phyloP scores from a whole-genome alignment of 441 rosid genomes.

The Populus hybrid region DNA sequence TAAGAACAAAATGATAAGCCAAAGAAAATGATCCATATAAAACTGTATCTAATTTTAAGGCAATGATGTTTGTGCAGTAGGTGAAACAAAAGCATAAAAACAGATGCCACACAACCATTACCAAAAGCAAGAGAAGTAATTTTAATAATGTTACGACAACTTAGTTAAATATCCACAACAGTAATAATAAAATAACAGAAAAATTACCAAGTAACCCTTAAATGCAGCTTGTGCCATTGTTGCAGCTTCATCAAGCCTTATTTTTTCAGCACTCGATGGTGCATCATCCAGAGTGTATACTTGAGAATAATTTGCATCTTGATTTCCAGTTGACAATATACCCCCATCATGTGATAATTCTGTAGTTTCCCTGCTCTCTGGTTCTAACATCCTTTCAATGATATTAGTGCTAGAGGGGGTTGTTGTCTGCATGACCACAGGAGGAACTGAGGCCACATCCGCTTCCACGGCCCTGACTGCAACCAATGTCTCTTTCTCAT shows the following conservation, averaged over 20 bases:
- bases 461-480: constrained; percentile 53
- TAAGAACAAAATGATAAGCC: not conserved
- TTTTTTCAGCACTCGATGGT: constrained; percentile 47
- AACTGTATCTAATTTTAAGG: not conserved
- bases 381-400: constrained; percentile 37
- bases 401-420: constrained; percentile 21
- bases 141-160: not conserved
- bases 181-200: not conserved
- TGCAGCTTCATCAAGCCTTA: constrained; percentile 61
- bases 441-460: constrained; percentile 43
- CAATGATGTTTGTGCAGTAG: not conserved
- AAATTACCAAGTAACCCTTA: constrained; percentile 88
- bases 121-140: not conserved
- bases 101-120: not conserved
- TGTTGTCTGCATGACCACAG: constrained; percentile 33
- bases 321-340: constrained; percentile 29
- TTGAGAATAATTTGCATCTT: constrained; percentile 29
- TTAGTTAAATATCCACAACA: not conserved
- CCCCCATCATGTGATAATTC: constrained; percentile 36
- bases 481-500: constrained; percentile 48
- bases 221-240: constrained; percentile 81
- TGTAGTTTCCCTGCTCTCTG: constrained; percentile 40
- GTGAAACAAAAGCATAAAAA: not conserved
- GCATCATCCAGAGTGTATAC: constrained; percentile 18
- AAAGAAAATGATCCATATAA: not conserved